Evolutionary conservation across 169 alveolate genomes (phyloP).

Genomic region (Eimeria tenella): DNA sequence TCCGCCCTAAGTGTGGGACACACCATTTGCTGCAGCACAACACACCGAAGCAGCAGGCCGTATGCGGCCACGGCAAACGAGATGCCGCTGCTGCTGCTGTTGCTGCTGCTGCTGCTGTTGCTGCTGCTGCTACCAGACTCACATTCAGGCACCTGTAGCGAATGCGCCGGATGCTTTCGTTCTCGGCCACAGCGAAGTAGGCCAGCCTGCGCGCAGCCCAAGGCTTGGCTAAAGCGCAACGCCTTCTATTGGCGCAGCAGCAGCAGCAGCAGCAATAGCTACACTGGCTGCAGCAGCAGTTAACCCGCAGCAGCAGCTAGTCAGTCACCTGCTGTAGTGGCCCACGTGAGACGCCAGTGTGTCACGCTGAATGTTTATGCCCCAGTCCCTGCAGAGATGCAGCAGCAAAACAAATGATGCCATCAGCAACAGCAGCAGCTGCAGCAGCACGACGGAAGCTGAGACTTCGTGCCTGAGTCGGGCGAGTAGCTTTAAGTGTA

Average conservation of each 20-base stretch:
- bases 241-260: not conserved
- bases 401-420: constrained; percentile 13
- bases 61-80: constrained; percentile 38
- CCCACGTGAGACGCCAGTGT: constrained; percentile 95
- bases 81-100: not conserved
- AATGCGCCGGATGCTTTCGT: constrained; percentile 91
- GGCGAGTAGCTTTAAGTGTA: not conserved
- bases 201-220: constrained; percentile 84
- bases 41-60: not conserved
- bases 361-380: constrained; percentile 93
- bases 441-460: not conserved
- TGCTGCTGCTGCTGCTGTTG: not conserved
- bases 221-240: not conserved
- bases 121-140: not conserved
- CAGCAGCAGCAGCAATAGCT: not conserved
- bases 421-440: not conserved
- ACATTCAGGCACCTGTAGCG: constrained; percentile 91
- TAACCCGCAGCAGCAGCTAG: not conserved
- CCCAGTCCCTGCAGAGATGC: constrained; percentile 93
- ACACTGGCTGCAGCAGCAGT: not conserved
- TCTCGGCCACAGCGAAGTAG: constrained; percentile 94
- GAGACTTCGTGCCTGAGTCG: no score
- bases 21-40: constrained; percentile 39
- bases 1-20: not conserved
- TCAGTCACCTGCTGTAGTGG: constrained; percentile 88